Evolutionary conservation across 768 basidiomycete genomes (phyloP), one percentile per base, ranked within the genome.

Genomic region (Rhodotorula graminis): DNA sequence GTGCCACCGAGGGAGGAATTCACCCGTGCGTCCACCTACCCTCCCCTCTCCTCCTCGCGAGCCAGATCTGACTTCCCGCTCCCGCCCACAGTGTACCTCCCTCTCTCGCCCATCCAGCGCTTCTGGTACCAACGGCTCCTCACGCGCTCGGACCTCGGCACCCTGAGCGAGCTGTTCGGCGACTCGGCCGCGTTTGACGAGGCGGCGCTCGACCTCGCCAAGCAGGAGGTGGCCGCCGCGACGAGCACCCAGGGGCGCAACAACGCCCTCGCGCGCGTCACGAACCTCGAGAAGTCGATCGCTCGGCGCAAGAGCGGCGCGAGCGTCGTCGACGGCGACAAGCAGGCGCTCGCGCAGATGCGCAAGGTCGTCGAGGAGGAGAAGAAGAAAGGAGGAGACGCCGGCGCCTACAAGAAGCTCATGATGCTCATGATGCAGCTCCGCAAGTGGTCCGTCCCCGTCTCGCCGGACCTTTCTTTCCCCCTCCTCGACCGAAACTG

Each of bases 121-220:
- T 88, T 87, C 76, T 88, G 87, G 87, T 87, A 85, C 14, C 85
- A 85, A 74, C 80, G 85, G 46, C 79, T 88, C 21, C 80, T 88
- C 50, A 87, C 85, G 58, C 82, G 83, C 49, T 82, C 87, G 80
- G 85, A 87, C 68, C 81, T 82, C 14, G 67, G 84, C 21, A 84
- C 86, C 52, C 77, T 88, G 18, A 73, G 82, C 71, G 80, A 84
- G 58, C 84, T 88, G 40, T 88, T 88, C 64, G 77, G 79, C 25
- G 75, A 46, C 44, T 46, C 60, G 60, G 31, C 69, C 40, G 78
- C 79, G 29, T 57, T 79, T 29, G 73, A 80, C 44, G 12, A 37
- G 4, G 40, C 33, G 9, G 25, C 21, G 40, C 10, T 19, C 70
- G 56, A 63, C 25, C 37, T 27, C 12, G 42, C 33, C 42, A 37